These are phyloP conservation scores for Cytidiella melzeri DNA, from an alignment of 768 basidiomycete genomes.

Conservation along the genomic window DNA sequence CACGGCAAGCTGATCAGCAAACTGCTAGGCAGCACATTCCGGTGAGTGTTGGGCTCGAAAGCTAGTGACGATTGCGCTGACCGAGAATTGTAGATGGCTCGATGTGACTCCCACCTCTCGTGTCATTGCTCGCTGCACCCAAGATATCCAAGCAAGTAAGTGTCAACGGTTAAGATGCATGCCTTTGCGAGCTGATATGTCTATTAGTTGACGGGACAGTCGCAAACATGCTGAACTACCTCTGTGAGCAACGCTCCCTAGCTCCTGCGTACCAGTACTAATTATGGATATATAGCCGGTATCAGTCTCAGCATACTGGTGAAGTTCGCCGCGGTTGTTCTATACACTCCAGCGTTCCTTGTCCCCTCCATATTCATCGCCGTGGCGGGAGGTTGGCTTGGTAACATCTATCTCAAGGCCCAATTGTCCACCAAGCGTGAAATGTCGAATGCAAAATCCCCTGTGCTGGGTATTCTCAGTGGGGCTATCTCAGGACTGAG, in stretches of 20 bases:
- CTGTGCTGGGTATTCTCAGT: constrained; percentile 42
- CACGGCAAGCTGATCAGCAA: constrained; percentile 46
- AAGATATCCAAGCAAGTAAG: constrained; percentile 26
- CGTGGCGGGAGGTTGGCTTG: constrained; percentile 30
- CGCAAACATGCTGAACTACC: not conserved
- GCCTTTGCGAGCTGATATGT: not conserved
- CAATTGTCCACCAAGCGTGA: constrained; percentile 49
- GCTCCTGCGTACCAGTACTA: constrained; percentile 4
- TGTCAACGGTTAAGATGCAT: not conserved
- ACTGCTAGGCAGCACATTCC: constrained; percentile 52
- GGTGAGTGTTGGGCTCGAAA: constrained; percentile 32
- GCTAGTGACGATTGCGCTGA: not conserved
- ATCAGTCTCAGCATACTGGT: constrained; percentile 28
- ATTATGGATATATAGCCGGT: constrained; percentile 4
- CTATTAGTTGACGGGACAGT: not conserved
- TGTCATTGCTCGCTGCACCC: constrained; percentile 26
- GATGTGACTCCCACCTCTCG: constrained; percentile 30
- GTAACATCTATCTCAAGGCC: constrained; percentile 43
- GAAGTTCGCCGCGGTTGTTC: constrained; percentile 29
- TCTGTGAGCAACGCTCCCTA: constrained; percentile 12
- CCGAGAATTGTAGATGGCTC: constrained; percentile 24
- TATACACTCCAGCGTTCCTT: constrained; percentile 32
- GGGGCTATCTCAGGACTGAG: constrained; percentile 53
- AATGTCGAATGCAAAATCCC: constrained; percentile 40
- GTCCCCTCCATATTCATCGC: constrained; percentile 30